phyloP scores from a whole-genome alignment of 1,284 basidiomycete species.

The Takashimella koratensis region DNA sequence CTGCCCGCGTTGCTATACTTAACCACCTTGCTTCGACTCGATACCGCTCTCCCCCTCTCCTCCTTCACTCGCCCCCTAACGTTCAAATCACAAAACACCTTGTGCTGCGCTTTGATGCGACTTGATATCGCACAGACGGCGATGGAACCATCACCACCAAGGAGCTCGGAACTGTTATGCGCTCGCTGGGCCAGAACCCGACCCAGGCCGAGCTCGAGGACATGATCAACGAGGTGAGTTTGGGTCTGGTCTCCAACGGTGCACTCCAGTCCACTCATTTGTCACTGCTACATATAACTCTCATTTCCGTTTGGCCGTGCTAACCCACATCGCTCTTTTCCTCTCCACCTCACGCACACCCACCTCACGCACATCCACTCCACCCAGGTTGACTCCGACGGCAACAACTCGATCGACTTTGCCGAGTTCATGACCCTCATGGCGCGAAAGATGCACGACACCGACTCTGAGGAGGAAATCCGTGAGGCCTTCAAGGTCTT shows the following conservation, averaged over 20 bases:
- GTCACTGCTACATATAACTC: too few species aligned
- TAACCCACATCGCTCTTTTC: not conserved
- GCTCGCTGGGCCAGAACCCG: conserved; percentile 92
- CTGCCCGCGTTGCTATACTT: too few species aligned
- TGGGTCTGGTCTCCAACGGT: not conserved
- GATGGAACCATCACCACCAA: conserved; percentile 95
- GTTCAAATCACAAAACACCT: not conserved
- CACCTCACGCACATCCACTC: not conserved
- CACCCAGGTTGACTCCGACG: conserved; percentile 56
- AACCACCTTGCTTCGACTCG: not conserved
- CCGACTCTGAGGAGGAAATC: conserved; percentile 71
- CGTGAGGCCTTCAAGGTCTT: conserved; percentile 65
- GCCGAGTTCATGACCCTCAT: conserved; percentile 93
- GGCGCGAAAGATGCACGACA: conserved; percentile 93
- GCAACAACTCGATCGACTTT: conserved; percentile 89
- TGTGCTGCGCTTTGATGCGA: too few species aligned
- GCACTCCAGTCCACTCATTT: too few species aligned
- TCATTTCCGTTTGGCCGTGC: conserved; percentile 8
- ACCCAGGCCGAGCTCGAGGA: conserved; percentile 93
- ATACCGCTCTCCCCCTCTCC: not conserved
- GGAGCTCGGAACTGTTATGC: conserved; percentile 96
- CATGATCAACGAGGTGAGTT: conserved; percentile 86
- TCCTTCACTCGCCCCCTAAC: not conserved
- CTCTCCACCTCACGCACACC: not conserved
- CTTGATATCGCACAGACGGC: conserved; percentile 69